Base-by-base conservation (phyloP, 2,329 filamentous ascomycete species). In the Anisogramma anomala region DNA sequence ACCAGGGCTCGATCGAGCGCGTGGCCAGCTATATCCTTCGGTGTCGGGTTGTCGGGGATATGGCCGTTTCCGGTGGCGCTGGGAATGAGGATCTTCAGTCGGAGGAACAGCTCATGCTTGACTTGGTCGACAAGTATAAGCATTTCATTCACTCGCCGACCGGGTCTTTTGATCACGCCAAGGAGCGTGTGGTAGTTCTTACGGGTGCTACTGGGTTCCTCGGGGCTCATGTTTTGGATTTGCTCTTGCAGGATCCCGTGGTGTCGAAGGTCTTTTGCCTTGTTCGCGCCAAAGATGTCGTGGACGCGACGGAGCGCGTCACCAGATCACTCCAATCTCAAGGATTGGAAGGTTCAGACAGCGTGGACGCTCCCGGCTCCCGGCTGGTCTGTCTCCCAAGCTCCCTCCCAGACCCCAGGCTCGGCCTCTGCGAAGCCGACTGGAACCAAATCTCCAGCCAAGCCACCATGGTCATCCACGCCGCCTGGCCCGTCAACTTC, bases 401-500 rank as follows among this genome's bases (percentile, higher is more conserved):
- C 28, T 57, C 63, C 31, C 58, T 80, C n/a, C 61, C 64, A 4
- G 55, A 71, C 4, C 19, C 56, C 3, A 51, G 55, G 6, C 63
- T 80, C 2, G 74, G 74, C 2, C 56, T 80, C 2, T 51, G 58
- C 3, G 43, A 53, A 1, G 50, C 58, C 1, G 51, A 58, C 6
- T 71, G 72, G 51, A 43, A 56, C 2, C 45, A 54, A 3, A 52
- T 79, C 2, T 58, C 60, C 1, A 47, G 48, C 3, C 58, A 68
- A 42, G 57, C 64, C 2, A 71, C 69, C 1, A 55, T 66, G 2
- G 61, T 70, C 28, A 64, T 73, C 18, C 69, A 74, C 54, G 61
- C 60, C 27, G 68, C 69, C 4, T 72, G 71, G 71, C 59, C 67
- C 4, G 71, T 74, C 28, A 74, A 74, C 53, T 74, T 74, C 57